Evolutionary conservation across 768 basidiomycete species (phyloP).

Genomic region (Mycena capillaripes): DNA sequence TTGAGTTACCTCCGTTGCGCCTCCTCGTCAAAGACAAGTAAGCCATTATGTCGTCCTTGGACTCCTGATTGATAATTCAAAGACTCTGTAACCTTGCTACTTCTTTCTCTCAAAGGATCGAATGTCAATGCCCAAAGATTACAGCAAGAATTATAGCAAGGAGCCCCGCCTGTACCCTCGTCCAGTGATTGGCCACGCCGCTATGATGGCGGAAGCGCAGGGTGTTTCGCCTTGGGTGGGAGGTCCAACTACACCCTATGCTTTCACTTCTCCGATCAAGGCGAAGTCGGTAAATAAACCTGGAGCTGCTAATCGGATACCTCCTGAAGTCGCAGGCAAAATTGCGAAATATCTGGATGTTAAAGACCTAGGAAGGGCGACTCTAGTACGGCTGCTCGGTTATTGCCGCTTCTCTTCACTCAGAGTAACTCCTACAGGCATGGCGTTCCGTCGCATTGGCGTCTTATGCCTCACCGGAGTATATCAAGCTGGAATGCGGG

Average conservation of each 20-base stretch:
- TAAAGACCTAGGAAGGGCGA: slow-evolving; percentile 10
- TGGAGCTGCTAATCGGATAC: slow-evolving; percentile 16
- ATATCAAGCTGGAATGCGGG: slow-evolving; percentile 18
- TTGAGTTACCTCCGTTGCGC: background rate
- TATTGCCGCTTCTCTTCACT: background rate
- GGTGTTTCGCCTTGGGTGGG: background rate
- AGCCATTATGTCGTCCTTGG: background rate
- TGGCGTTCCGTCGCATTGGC: slow-evolving; percentile 20
- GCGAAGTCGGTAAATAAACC: background rate
- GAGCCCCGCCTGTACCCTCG: background rate
- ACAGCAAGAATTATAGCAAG: background rate
- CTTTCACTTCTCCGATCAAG: background rate
- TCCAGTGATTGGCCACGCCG: background rate
- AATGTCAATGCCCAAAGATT: slow-evolving; percentile 4
- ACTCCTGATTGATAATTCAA: background rate
- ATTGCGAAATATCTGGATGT: slow-evolving; percentile 21
- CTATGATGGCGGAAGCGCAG: slow-evolving; percentile 4
- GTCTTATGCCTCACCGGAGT: slow-evolving; percentile 4
- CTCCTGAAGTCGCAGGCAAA: slow-evolving; percentile 12
- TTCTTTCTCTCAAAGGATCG: too few relatives aligned
- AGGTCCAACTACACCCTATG: background rate
- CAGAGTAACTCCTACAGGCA: background rate
- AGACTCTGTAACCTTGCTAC: background rate
- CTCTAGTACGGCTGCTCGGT: background rate
- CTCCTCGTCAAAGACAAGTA: background rate